Percentiles rank a stretch among this genome's conserved stretches.
Evolutionary conservation across 495 filamentous ascomycete genomes (phyloP).

Genomic region (Trichoderma virens): DNA sequence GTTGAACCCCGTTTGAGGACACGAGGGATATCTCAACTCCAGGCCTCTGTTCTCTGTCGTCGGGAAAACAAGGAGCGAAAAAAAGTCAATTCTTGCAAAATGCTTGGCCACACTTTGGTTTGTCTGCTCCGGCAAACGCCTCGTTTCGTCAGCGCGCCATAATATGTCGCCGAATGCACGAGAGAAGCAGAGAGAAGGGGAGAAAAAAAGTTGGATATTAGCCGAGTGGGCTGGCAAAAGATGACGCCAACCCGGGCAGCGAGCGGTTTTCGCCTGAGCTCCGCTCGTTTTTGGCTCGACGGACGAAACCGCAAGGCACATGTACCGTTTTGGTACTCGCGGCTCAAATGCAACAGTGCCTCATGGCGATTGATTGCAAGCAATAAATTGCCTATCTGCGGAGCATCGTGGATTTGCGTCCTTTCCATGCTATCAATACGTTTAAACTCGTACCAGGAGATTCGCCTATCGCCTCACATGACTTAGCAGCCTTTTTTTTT

Average conservation of each 20-base stretch:
- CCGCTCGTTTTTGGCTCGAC: neutral
- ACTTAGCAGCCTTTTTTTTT: too few species aligned
- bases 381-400: neutral
- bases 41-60: too few species aligned
- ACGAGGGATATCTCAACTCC: too few species aligned
- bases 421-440: too few species aligned
- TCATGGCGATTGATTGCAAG: slow-evolving; percentile 3
- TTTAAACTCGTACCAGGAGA: neutral
- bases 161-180: too few species aligned
- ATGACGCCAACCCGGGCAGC: neutral
- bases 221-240: neutral
- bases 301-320: neutral
- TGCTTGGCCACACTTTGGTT: neutral
- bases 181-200: neutral
- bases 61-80: neutral
- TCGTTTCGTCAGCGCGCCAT: too few species aligned
- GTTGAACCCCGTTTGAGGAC: too few species aligned
- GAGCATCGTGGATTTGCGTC: neutral
- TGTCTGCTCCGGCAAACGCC: neutral
- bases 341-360: slow-evolving; percentile 1
- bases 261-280: neutral
- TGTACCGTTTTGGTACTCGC: too few species aligned
- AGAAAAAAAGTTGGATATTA: neutral
- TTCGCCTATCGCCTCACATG: neutral
- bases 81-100: neutral